Conservation (phyloP, 139 green algal species). For the Mesotaenium endlicherianum region DNA sequence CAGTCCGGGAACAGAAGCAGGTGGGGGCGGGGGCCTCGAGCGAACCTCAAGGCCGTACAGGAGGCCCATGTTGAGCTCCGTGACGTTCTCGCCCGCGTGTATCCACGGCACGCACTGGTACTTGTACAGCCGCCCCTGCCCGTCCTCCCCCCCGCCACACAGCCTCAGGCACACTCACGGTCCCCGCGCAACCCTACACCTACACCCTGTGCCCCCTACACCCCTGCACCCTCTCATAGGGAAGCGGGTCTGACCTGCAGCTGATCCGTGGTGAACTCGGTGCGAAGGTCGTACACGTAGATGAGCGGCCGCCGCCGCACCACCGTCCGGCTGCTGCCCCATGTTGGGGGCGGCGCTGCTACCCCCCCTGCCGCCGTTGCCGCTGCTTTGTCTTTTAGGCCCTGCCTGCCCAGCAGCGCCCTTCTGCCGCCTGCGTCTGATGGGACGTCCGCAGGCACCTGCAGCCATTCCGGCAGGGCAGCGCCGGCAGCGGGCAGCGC, state of each 20-base stretch:
- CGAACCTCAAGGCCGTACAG: conserved; percentile 36
- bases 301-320: conserved; percentile 7
- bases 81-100: conserved; percentile 11
- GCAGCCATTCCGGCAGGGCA: neutral
- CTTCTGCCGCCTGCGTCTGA: too few species aligned
- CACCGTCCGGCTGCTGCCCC: too few species aligned
- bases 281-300: conserved; percentile 31
- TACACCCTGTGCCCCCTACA: neutral
- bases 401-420: too few species aligned
- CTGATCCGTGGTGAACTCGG: conserved; percentile 5
- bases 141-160: neutral
- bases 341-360: too few species aligned
- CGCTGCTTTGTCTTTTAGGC: neutral
- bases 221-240: neutral
- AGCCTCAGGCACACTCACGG: neutral
- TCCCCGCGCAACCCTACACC: neutral
- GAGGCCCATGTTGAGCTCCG: neutral
- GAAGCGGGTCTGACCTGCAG: neutral
- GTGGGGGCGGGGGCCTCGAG: neutral
- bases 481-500: neutral
- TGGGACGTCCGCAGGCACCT: neutral
- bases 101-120: neutral
- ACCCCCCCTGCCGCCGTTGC: neutral
- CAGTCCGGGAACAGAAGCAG: neutral
- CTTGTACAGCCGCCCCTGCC: conserved; percentile 6